phyloP scores from a whole-genome alignment of 805 yeast species.

The Starmerella vitae region DNA sequence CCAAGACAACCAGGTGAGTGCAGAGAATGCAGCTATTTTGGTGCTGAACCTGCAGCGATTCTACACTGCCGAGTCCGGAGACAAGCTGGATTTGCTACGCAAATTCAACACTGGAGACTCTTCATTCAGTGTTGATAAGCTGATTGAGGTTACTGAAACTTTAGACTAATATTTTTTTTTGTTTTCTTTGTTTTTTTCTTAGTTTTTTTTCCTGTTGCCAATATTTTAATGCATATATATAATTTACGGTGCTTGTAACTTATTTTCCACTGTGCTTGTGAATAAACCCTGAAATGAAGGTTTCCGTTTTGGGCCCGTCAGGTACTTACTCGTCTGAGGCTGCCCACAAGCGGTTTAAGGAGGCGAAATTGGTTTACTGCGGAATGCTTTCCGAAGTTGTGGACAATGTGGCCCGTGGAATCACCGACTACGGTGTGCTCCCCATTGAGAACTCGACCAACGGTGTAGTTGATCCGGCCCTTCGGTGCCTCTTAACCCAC shows the following conservation, averaged over 20 bases:
- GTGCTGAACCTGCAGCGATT: constrained; percentile 37
- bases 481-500: constrained; percentile 49
- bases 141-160: constrained; percentile 62
- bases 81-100: constrained; percentile 43
- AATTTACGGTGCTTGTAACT: too few species aligned
- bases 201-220: too few species aligned
- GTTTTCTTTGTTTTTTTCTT: too few species aligned
- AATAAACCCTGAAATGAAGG: constrained; percentile 7
- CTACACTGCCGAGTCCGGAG: constrained; percentile 34
- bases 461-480: constrained; percentile 80
- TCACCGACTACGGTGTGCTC: constrained; percentile 59
- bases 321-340: constrained; percentile 92
- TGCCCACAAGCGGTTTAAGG: constrained; percentile 13
- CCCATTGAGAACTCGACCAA: constrained; percentile 93
- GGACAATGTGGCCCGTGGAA: constrained; percentile 33
- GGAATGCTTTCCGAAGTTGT: constrained; percentile 44
- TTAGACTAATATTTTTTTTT: constrained; percentile 34
- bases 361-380: constrained; percentile 20
- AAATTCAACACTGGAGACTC: constrained; percentile 59
- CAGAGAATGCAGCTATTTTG: constrained; percentile 67
- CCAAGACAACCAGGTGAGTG: constrained; percentile 46
- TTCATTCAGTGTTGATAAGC: constrained; percentile 50
- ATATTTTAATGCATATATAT: too few species aligned
- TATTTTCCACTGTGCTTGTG: too few species aligned
- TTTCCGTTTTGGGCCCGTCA: constrained; percentile 70